Conservation (phyloP, 1,284 basidiomycete species). For the Apiotrichum sp. region DNA sequence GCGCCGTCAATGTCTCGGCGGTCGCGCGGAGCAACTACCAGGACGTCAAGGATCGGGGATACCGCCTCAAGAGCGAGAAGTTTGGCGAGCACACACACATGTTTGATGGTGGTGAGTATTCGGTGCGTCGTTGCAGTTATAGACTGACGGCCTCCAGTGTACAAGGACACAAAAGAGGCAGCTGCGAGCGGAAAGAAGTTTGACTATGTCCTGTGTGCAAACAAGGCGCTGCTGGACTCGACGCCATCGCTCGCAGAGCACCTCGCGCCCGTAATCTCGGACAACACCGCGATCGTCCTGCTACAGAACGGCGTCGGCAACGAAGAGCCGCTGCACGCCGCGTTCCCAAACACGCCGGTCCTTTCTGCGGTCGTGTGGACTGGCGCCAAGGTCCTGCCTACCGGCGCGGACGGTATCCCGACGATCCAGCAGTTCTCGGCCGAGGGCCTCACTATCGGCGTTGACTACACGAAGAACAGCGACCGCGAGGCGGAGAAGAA, state of each 20-base stretch:
- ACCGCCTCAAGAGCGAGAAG: constrained; percentile 38
- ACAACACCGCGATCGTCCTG: constrained; percentile 47
- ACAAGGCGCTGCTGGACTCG: constrained; percentile 46
- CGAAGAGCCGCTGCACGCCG: constrained; percentile 47
- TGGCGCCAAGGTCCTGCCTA: constrained; percentile 40
- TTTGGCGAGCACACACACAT: constrained; percentile 37
- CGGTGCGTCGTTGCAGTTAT: too few relatives aligned
- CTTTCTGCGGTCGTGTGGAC: constrained; percentile 51
- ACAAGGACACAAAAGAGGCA: constrained; percentile 38
- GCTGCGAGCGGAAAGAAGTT: constrained; percentile 34
- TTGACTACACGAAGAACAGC: constrained; percentile 30
- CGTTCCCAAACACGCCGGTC: constrained; percentile 47
- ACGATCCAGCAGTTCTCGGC: constrained; percentile 42
- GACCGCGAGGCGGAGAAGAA: constrained; percentile 28
- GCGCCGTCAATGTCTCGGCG: constrained; percentile 45
- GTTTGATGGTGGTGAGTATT: constrained; percentile 41
- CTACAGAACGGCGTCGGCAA: constrained; percentile 52
- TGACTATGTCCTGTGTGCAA: constrained; percentile 44
- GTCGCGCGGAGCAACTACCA: constrained; percentile 50
- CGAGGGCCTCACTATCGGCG: constrained; percentile 46
- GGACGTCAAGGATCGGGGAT: constrained; percentile 40
- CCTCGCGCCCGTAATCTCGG: constrained; percentile 34
- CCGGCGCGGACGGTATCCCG: constrained; percentile 18
- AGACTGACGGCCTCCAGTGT: constrained; percentile 26
- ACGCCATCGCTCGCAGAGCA: constrained; percentile 40